Base-by-base conservation (phyloP, 78 protist genomes). In the Dictyostelium firmibasis region DNA sequence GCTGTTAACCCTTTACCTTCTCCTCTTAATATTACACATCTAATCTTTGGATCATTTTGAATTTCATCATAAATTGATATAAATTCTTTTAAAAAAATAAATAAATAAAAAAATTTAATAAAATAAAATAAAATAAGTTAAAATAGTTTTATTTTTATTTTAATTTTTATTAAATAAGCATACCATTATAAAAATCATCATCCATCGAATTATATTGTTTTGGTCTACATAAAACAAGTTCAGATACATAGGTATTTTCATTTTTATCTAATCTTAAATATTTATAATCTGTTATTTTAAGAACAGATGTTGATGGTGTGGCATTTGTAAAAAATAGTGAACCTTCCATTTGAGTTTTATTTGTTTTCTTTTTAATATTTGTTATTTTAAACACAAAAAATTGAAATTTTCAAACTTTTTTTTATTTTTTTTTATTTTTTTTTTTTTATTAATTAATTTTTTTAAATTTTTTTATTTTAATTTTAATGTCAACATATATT, bases 131-230 rank as follows among this genome's bases (percentile, higher is more conserved):
- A 8, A 78, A n/a, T n/a, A n/a, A n/a, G n/a, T n/a, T n/a, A n/a
- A n/a, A n/a, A n/a, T n/a, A n/a, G n/a, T n/a, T n/a, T n/a, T n/a
- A n/a, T 27, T 67, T 67, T 27, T 67, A 11, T 10, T 27, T 27
- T 23, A 16, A 11, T 67, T 67, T 67, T 25, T 67, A 20, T 20
- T 57, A 13, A 13, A 20, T 57, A 13, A 13, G 5, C 0, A 6
- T 72, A 88, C 93, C 93, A 89, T 89, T 81, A 53, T 79, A 89
- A 64, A 89, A 89, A 16, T 89, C 86, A 81, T 89, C 94, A 43
- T 69, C 53, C 86, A 89, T 89, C 44, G 75, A 27, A 50, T 89
- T 89, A 41, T 79, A 81, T 33, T 69, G 33, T 29, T 89, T 89
- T 29, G 74, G 62, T 57, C 88, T 81, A n/a, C 33, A 79, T 44